Conservation (phyloP, 148 eudicot species). For the Vaccinium macrocarpon region DNA sequence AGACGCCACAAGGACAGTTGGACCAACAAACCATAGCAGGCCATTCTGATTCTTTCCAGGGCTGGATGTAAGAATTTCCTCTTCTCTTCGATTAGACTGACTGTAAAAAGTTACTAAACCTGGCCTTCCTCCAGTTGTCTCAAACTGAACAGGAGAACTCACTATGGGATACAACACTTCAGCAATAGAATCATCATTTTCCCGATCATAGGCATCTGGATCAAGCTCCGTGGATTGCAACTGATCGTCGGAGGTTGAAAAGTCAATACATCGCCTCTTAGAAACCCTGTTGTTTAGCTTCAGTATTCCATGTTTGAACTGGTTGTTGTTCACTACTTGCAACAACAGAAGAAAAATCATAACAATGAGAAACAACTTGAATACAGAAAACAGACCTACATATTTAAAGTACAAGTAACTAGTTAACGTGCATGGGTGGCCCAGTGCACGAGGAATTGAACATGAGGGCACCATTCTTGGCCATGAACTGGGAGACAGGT, state of each 20-base stretch:
- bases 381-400: background rate
- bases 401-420: background rate
- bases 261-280: conserved; percentile 33
- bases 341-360: conserved; percentile 8
- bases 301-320: conserved; percentile 30
- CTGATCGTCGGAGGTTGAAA: conserved; percentile 43
- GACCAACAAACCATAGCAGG: conserved; percentile 82
- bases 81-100: conserved; percentile 30
- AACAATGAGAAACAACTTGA: background rate
- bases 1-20: conserved; percentile 83
- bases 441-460: background rate
- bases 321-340: conserved; percentile 40
- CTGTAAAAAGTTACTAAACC: conserved; percentile 74
- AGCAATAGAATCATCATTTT: conserved; percentile 25
- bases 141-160: conserved; percentile 26
- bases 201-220: conserved; percentile 46
- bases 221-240: conserved; percentile 40
- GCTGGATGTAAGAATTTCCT: conserved; percentile 24
- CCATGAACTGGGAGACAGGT: background rate
- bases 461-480: background rate
- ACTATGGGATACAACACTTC: conserved; percentile 27
- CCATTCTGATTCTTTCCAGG: conserved; percentile 39
- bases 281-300: conserved; percentile 27
- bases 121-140: conserved; percentile 62
- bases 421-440: background rate